A percentile compares a stretch with the other conserved stretches of the same genome.
phyloP scores from a whole-genome alignment of 176 grass and related monocot species.

The Thalia dealbata region DNA sequence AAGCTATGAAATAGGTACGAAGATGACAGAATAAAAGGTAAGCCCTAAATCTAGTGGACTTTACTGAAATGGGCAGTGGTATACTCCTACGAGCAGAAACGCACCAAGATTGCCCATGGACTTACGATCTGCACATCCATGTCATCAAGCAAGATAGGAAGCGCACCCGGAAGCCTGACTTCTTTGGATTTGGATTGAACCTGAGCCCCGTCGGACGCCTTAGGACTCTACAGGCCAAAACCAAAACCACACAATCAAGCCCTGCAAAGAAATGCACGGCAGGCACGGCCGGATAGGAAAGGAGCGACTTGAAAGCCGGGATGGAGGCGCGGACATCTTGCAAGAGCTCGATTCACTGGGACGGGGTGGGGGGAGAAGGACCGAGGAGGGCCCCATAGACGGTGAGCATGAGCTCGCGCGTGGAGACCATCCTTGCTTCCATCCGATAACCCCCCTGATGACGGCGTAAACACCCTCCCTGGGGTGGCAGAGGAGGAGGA shows the following conservation, averaged over 20 bases:
- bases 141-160: slow-evolving; percentile 63
- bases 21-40: no score
- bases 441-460: neutral
- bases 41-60: no score
- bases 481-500: neutral
- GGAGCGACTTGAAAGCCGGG: slow-evolving; percentile 45
- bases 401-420: slow-evolving; percentile 47
- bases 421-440: slow-evolving; percentile 22
- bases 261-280: neutral
- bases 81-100: neutral
- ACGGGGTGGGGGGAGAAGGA: slow-evolving; percentile 51
- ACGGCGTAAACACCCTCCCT: no score
- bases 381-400: slow-evolving; percentile 69
- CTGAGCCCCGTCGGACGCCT: slow-evolving; percentile 68
- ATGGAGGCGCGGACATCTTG: slow-evolving; percentile 67
- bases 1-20: no score
- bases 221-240: slow-evolving; percentile 51
- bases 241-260: neutral
- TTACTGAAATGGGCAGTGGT: no score
- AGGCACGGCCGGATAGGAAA: slow-evolving; percentile 56
- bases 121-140: slow-evolving; percentile 86
- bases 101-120: neutral
- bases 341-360: slow-evolving; percentile 75
- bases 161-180: slow-evolving; percentile 54
- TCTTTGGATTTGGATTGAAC: slow-evolving; percentile 73